Conservation (phyloP, 1,284 basidiomycete species). For the Quambalaria eucalypti region DNA sequence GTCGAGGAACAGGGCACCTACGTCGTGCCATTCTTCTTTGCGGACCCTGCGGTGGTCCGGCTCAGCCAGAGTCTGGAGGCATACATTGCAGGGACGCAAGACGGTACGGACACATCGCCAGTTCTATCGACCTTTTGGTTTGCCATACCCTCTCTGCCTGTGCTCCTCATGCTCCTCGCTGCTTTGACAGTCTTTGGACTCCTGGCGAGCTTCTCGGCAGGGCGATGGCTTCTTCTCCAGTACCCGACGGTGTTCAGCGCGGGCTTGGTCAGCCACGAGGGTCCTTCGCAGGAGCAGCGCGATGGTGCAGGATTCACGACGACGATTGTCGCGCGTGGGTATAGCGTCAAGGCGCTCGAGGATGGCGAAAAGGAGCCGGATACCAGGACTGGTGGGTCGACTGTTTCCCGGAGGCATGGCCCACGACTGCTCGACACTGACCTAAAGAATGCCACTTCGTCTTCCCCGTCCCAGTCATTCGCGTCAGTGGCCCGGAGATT, state of each 20-base stretch:
- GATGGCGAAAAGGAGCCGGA: neutral
- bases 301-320: constrained; percentile 4
- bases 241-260: constrained; percentile 9
- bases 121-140: constrained; percentile 10
- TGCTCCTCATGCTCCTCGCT: constrained; percentile 4
- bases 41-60: constrained; percentile 14
- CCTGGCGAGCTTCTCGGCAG: constrained; percentile 5
- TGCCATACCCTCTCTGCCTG: constrained; percentile 7
- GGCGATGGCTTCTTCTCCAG: constrained; percentile 7
- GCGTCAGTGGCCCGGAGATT: constrained; percentile 1
- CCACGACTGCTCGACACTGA: no score
- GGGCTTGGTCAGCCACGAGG: constrained; percentile 14
- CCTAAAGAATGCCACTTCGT: no score
- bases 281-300: constrained; percentile 11
- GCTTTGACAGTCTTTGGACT: constrained; percentile 7
- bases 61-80: constrained; percentile 9
- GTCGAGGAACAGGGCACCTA: constrained; percentile 1
- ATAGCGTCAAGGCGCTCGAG: neutral
- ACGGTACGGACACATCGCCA: constrained; percentile 1
- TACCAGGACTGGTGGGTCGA: no score
- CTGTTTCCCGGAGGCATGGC: no score
- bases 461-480: no score
- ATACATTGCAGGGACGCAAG: constrained; percentile 3
- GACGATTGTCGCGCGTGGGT: constrained; percentile 9
- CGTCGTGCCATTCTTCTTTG: constrained; percentile 13